Conservation (phyloP, 169 alveolate species). For the Perkinsus marinus region DNA sequence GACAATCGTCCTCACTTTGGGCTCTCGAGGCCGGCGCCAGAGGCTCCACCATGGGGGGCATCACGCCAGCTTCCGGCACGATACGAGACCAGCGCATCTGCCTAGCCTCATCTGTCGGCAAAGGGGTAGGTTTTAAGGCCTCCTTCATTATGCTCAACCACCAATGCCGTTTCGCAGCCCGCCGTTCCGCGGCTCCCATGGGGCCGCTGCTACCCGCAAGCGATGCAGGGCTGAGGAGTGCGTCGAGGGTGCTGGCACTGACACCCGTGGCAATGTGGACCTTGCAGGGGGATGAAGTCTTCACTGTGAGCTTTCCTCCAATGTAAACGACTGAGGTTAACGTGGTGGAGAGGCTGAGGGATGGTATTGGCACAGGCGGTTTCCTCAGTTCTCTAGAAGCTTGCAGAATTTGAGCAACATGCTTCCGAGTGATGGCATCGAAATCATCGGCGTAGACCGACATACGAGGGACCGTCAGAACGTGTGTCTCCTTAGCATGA, state of each 20-base stretch:
- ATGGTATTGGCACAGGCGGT: neutral
- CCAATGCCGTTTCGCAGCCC: neutral
- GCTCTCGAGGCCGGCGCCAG: neutral
- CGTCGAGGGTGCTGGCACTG: neutral
- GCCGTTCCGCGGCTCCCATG: neutral
- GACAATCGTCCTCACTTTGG: neutral
- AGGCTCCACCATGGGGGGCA: neutral
- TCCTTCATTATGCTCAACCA: neutral
- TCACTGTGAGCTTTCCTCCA: neutral
- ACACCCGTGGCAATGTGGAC: neutral
- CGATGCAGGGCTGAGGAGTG: neutral
- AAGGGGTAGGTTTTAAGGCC: neutral
- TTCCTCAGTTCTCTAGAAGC: neutral
- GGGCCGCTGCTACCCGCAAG: neutral
- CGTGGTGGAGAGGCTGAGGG: neutral
- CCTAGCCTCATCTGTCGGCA: neutral
- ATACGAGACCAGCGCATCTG: neutral
- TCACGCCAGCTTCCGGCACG: neutral
- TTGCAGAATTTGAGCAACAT: neutral
- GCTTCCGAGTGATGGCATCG: neutral
- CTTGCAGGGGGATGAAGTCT: neutral
- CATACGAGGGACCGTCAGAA: neutral
- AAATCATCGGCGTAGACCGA: neutral
- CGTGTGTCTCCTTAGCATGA: neutral
- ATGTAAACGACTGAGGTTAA: neutral